Evolutionary conservation across 345 rosid genomes (phyloP).

Genomic region (Lepidium africanum): DNA sequence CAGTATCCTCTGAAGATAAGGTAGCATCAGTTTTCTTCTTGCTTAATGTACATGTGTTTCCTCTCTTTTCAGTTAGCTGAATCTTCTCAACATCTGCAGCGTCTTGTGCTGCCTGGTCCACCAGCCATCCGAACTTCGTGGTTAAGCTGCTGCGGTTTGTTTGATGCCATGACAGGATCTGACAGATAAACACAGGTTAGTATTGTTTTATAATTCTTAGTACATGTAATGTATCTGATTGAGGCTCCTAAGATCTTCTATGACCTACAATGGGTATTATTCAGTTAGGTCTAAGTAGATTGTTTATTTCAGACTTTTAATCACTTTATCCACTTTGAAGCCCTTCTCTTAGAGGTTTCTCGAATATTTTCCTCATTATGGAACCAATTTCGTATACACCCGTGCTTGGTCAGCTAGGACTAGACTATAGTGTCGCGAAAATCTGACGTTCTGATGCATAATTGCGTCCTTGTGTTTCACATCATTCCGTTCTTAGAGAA

Average conservation of each 20-base stretch:
- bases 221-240: not conserved
- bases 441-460: not conserved
- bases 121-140: slow-evolving; percentile 48
- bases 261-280: not conserved
- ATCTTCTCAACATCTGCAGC: slow-evolving; percentile 35
- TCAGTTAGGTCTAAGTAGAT: not conserved
- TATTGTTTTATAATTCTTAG: slow-evolving; percentile 2
- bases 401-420: not conserved
- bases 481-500: not conserved
- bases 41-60: not conserved
- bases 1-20: slow-evolving; percentile 43
- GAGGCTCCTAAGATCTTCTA: not conserved
- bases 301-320: not conserved
- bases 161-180: slow-evolving; percentile 58
- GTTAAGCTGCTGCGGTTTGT: slow-evolving; percentile 83
- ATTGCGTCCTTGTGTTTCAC: not conserved
- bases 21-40: slow-evolving; percentile 33
- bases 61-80: not conserved
- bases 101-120: slow-evolving; percentile 37
- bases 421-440: not conserved
- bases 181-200: slow-evolving; percentile 55
- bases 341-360: not conserved
- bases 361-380: not conserved
- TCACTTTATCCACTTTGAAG: not conserved
- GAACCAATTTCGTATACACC: not conserved